A percentile compares a stretch with the other conserved stretches of the same genome.
phyloP scores from a whole-genome alignment of 2,329 filamentous ascomycete genomes.

The Fusarium stilboides region DNA sequence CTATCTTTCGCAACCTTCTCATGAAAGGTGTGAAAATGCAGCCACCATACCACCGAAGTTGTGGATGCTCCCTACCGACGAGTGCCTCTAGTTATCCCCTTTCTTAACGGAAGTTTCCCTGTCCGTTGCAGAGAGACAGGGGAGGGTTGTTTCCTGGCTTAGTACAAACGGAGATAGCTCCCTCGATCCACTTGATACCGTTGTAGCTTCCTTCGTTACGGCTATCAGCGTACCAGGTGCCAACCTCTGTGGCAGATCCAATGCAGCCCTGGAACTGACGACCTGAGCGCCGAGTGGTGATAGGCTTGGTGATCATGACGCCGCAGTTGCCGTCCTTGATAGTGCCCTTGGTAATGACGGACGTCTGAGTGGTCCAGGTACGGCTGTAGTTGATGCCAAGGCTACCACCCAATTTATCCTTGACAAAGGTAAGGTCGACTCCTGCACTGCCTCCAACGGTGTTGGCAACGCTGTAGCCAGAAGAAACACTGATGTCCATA shows the following conservation, averaged over 20 bases:
- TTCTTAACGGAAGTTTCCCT: conserved; percentile 15
- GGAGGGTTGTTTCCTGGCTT: conserved; percentile 18
- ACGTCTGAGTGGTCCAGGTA: conserved; percentile 22
- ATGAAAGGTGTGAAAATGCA: too few relatives aligned
- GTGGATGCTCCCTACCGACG: too few relatives aligned
- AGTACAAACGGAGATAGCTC: conserved; percentile 25
- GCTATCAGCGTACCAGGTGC: conserved; percentile 25
- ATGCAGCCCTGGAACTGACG: conserved; percentile 21
- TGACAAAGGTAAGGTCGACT: background rate
- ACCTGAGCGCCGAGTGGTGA: conserved; percentile 19
- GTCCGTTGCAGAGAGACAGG: conserved; percentile 26
- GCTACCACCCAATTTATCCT: background rate
- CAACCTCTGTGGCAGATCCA: conserved; percentile 8
- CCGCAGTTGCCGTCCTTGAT: conserved; percentile 4
- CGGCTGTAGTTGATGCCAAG: conserved; percentile 32
- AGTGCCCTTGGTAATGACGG: conserved; percentile 16
- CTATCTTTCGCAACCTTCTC: too few relatives aligned
- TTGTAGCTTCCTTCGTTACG: conserved; percentile 23
- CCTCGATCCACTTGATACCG: conserved; percentile 27
- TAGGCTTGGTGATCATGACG: conserved; percentile 19
- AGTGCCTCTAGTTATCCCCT: too few relatives aligned
- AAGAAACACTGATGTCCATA: conserved; percentile 6
- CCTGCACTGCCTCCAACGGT: conserved; percentile 15
- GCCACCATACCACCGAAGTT: too few relatives aligned
- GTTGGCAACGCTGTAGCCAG: conserved; percentile 9